Conservation (phyloP, 768 basidiomycete species). For the Leccinum arenicola region DNA sequence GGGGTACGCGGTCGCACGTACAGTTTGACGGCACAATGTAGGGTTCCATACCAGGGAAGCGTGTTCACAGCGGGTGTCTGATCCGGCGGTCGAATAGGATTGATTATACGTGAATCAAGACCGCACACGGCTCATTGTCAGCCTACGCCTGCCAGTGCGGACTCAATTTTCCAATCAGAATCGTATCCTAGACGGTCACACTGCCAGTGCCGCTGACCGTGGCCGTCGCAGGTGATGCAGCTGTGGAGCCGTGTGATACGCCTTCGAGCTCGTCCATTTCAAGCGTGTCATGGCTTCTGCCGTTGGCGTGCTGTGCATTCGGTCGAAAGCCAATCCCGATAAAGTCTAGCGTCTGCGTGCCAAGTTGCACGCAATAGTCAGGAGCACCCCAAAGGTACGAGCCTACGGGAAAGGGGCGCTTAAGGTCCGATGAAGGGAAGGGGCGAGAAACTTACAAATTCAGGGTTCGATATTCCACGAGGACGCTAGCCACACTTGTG, state of each 20-base stretch:
- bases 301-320: constrained; percentile 24
- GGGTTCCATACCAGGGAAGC: neutral
- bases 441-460: constrained; percentile 18
- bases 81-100: neutral
- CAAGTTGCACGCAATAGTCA: constrained; percentile 2
- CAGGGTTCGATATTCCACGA: constrained; percentile 20
- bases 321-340: constrained; percentile 7
- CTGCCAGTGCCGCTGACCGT: neutral
- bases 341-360: constrained; percentile 5
- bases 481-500: constrained; percentile 10
- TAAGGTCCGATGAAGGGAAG: constrained; percentile 29
- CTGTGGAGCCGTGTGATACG: constrained; percentile 20
- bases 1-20: neutral
- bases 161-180: neutral
- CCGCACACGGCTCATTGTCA: neutral
- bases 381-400: constrained; percentile 5
- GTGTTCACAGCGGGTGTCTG: neutral
- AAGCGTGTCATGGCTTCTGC: constrained; percentile 2
- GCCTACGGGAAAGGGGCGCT: constrained; percentile 28
- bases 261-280: constrained; percentile 14
- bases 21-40: constrained; percentile 2
- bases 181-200: neutral
- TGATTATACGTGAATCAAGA: neutral
- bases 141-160: neutral
- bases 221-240: constrained; percentile 9